Base-by-base conservation (phyloP, 2,329 filamentous ascomycete species). In the Lachnellula cervina region DNA sequence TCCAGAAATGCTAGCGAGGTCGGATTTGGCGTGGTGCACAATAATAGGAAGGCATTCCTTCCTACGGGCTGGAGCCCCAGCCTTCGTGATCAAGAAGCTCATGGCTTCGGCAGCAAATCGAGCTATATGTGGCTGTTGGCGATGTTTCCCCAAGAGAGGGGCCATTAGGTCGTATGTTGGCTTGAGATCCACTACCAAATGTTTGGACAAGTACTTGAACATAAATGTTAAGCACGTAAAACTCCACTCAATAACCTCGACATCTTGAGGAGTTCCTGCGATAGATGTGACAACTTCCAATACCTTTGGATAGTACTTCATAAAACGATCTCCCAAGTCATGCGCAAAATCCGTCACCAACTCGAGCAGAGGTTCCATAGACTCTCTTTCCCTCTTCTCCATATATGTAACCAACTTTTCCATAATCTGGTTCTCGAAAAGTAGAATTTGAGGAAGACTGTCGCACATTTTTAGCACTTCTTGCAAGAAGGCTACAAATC, bases 191-290 rank as follows among this genome's bases (percentile, higher is more conserved):
- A 90, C 87, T 0, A 94, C 88, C 21, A 99, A 74, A 0, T 97
- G 80, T 61, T 90, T 86, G 2, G 91, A 95, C 5, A 99, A 81
- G 68, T 97, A 97, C 70, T 99, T 99, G 81, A 99, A 97, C 42
- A 97, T 78, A 78, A 95, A 99, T 46, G 94, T 91, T 54, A 99
- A 78, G 64, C 90, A 92, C 13, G 87, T 90, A 73, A 99, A 99
- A 50, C 90, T 93, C 92, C 93, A 97, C 74, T 99, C 94, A 50
- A 97, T 89, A n/a, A 95, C 91, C 60, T 92, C 89, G 25, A 89
- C 86, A 67, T 89, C 87, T 55, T 88, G 80, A 52, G 89, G 84
- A 65, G 84, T 88, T 52, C 86, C 86, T 11, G 91, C 92, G 61
- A 97, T 81, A 16, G 84, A 83, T 40, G 89, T 82, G 53, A 99